Percentiles rank a stretch among this genome's conserved stretches.
Evolutionary conservation across 352 stramenopile genomes (phyloP).

Genomic region (Elongisporangium prolatum): DNA sequence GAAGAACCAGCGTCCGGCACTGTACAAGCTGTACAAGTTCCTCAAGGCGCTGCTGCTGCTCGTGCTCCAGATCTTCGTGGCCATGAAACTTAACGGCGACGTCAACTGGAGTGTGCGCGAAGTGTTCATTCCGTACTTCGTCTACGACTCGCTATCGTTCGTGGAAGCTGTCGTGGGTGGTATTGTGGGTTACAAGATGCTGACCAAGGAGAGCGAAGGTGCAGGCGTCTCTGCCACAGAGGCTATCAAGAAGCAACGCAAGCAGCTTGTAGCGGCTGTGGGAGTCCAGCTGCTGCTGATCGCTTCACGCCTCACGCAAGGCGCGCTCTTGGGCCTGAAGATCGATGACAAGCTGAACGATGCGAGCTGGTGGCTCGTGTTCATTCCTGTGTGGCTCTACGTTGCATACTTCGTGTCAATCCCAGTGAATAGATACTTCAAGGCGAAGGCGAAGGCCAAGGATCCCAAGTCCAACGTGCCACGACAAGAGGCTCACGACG

Average conservation of each 20-base stretch:
- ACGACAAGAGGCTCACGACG: constrained; percentile 46
- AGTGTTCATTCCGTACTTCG: constrained; percentile 75
- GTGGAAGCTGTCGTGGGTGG: constrained; percentile 53
- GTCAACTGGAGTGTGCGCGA: constrained; percentile 55
- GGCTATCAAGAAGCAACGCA: constrained; percentile 58
- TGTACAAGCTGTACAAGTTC: constrained; percentile 80
- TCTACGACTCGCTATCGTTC: constrained; percentile 70
- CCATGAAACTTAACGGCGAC: constrained; percentile 75
- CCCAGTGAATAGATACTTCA: constrained; percentile 50
- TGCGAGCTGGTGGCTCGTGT: constrained; percentile 76
- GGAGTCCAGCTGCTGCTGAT: constrained; percentile 39
- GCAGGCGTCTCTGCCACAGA: constrained; percentile 68
- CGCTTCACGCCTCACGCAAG: constrained; percentile 52
- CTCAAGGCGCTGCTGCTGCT: constrained; percentile 75
- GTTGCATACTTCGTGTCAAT: constrained; percentile 52
- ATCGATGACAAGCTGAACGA: constrained; percentile 48
- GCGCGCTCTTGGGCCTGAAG: constrained; percentile 60
- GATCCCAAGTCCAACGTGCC: constrained; percentile 25
- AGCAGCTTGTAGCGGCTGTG: constrained; percentile 31
- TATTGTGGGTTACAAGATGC: constrained; percentile 56
- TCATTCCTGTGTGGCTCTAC: constrained; percentile 78
- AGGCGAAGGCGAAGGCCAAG: constrained; percentile 33
- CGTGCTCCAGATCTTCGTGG: constrained; percentile 77
- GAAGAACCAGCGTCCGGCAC: constrained; percentile 28
- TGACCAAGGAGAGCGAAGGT: constrained; percentile 72